Conservation (phyloP, 371 early-diverging fungal species). For the Dentiscutata heterogama region DNA sequence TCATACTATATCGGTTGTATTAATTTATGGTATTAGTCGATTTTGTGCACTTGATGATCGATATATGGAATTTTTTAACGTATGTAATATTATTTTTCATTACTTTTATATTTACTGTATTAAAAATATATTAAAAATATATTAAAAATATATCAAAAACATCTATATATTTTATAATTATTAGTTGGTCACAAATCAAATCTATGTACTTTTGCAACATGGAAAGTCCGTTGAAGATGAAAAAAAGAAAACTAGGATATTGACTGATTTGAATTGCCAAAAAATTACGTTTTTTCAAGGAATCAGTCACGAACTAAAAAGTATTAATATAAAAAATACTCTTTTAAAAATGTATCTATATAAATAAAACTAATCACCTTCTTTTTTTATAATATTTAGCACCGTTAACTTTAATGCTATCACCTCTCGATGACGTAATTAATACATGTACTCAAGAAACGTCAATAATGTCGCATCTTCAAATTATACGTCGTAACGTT, state of each 20-base stretch:
- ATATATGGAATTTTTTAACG: constrained; percentile 53
- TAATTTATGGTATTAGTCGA: constrained; percentile 54
- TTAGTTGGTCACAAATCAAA: constrained; percentile 47
- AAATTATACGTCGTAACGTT: constrained; percentile 58
- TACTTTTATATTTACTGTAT: too few relatives aligned
- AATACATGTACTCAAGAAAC: constrained; percentile 47
- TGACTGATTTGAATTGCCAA: constrained; percentile 56
- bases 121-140: too few relatives aligned
- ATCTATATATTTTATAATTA: too few relatives aligned
- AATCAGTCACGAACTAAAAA: constrained; percentile 55
- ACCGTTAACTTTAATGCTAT: constrained; percentile 60
- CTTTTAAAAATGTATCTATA: too few relatives aligned
- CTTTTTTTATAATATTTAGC: constrained; percentile 45
- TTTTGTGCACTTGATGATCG: constrained; percentile 51
- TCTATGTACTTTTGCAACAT: constrained; percentile 49
- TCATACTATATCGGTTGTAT: constrained; percentile 48
- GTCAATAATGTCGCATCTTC: constrained; percentile 45
- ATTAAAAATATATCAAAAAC: too few relatives aligned
- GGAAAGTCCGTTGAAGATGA: constrained; percentile 55
- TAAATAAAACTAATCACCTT: neutral
- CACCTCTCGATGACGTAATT: constrained; percentile 61
- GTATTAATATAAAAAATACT: constrained; percentile 42
- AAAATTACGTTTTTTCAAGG: constrained; percentile 59
- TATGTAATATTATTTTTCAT: neutral
- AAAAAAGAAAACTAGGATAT: constrained; percentile 50